These are phyloP conservation scores for Nitzschia putrida DNA, from an alignment of 108 stramenopile genomes.

Conservation along the genomic window DNA sequence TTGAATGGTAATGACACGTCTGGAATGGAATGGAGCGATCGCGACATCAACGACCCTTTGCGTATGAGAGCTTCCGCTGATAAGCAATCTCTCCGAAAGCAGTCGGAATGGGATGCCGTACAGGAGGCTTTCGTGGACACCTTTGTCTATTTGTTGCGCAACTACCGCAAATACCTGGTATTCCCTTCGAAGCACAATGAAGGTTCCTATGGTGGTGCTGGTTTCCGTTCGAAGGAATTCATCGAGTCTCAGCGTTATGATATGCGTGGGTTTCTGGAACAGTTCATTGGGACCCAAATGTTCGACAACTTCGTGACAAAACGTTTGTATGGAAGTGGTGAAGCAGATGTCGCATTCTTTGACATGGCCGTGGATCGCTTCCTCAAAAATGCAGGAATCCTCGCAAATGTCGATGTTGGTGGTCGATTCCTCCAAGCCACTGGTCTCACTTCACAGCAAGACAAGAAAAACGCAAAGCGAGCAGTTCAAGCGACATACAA, in stretches of 20 bases:
- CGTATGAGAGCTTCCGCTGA: slow-evolving; percentile 48
- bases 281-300: slow-evolving; percentile 79
- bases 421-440: slow-evolving; percentile 38
- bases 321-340: slow-evolving; percentile 79
- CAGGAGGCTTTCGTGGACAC: slow-evolving; percentile 84
- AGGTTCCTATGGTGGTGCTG: slow-evolving; percentile 76
- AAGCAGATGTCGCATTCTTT: slow-evolving; percentile 82
- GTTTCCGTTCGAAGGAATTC: slow-evolving; percentile 74
- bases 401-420: slow-evolving; percentile 55
- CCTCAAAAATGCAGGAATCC: slow-evolving; percentile 66
- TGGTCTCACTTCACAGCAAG: slow-evolving; percentile 7
- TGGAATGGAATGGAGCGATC: slow-evolving; percentile 53
- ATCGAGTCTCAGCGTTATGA: slow-evolving; percentile 64
- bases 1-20: slow-evolving; percentile 77
- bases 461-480: slow-evolving; percentile 4
- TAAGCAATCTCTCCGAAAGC: slow-evolving; percentile 52
- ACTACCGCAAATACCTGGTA: slow-evolving; percentile 80
- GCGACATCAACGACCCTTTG: slow-evolving; percentile 43
- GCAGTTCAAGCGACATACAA: slow-evolving; percentile 2
- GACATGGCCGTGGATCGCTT: slow-evolving; percentile 77
- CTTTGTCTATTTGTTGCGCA: slow-evolving; percentile 76
- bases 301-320: slow-evolving; percentile 87
- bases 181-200: slow-evolving; percentile 83
- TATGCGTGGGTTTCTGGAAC: slow-evolving; percentile 69
- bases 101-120: slow-evolving; percentile 80